Evolutionary conservation across 805 yeast genomes (phyloP).

Genomic region (Candida ascalaphidarum): DNA sequence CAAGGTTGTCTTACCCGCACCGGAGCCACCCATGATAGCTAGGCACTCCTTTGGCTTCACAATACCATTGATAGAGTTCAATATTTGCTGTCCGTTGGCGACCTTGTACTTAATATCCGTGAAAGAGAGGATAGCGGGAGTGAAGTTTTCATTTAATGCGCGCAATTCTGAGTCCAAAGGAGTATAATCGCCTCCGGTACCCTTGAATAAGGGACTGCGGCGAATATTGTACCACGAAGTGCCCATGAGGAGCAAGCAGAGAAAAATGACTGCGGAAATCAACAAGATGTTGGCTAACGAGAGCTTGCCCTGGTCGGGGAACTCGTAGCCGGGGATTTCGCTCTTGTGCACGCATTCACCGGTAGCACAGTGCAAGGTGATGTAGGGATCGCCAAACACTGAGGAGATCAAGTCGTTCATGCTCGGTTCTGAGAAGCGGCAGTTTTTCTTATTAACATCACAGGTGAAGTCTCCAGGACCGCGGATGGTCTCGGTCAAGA

Average conservation of each 20-base stretch:
- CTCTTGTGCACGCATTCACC: slow-evolving; percentile 92
- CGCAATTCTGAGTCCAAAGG: slow-evolving; percentile 14
- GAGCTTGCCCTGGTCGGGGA: slow-evolving; percentile 46
- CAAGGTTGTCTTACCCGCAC: slow-evolving; percentile 95
- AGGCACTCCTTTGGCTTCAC: slow-evolving; percentile 83
- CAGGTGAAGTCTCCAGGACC: slow-evolving; percentile 95
- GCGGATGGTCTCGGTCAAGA: slow-evolving; percentile 75
- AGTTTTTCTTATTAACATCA: slow-evolving; percentile 49
- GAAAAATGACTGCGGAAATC: slow-evolving; percentile 34
- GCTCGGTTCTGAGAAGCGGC: slow-evolving; percentile 87
- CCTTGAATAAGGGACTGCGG: slow-evolving; percentile 53
- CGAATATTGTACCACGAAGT: slow-evolving; percentile 41
- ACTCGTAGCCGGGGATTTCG: slow-evolving; percentile 83
- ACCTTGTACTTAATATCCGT: slow-evolving; percentile 58
- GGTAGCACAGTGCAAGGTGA: slow-evolving; percentile 69
- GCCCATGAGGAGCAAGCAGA: slow-evolving; percentile 33
- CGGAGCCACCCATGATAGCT: slow-evolving; percentile 98
- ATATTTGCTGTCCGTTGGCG: slow-evolving; percentile 38
- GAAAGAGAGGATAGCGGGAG: slow-evolving; percentile 70
- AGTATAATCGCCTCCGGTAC: slow-evolving; percentile 21
- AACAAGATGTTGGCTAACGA: slow-evolving; percentile 39
- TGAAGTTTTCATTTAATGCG: slow-evolving; percentile 44
- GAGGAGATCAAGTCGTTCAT: slow-evolving; percentile 87
- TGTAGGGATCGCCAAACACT: slow-evolving; percentile 92
- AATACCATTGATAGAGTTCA: slow-evolving; percentile 61